Conservation (phyloP, 371 early-diverging fungal genomes). For the Gilbertella persicaria region DNA sequence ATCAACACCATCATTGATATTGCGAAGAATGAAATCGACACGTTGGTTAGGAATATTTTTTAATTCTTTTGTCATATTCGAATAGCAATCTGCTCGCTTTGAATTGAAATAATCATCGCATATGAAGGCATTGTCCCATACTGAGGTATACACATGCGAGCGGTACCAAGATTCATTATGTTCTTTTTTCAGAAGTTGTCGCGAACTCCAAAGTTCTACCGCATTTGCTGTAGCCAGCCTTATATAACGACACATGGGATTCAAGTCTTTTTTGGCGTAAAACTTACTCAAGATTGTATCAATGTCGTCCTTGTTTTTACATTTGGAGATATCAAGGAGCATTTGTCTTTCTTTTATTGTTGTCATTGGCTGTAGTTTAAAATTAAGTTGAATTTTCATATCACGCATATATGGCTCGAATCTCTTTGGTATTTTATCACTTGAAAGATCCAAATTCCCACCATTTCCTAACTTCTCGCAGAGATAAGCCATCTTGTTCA, state of each 20-base stretch:
- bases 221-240: neutral
- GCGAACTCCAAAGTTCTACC: conserved; percentile 1
- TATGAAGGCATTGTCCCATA: conserved; percentile 1
- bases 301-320: neutral
- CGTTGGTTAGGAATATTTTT: neutral
- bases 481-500: too few species aligned
- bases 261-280: neutral
- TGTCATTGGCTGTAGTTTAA: too few species aligned
- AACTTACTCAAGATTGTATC: neutral
- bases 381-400: too few species aligned
- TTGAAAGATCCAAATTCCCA: too few species aligned
- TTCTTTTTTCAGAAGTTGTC: neutral
- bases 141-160: neutral
- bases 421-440: too few species aligned
- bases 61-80: neutral
- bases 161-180: conserved; percentile 5
- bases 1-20: conserved; percentile 2
- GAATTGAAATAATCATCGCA: too few species aligned
- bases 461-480: too few species aligned
- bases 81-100: neutral
- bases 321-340: neutral
- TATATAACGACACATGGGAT: neutral
- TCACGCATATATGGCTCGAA: too few species aligned
- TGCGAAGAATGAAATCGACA: conserved; percentile 9
- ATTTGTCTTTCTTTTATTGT: neutral